A percentile compares a stretch with the other conserved stretches of the same genome.
Conservation (phyloP, 768 basidiomycete species). For the Dendrothele bispora region DNA sequence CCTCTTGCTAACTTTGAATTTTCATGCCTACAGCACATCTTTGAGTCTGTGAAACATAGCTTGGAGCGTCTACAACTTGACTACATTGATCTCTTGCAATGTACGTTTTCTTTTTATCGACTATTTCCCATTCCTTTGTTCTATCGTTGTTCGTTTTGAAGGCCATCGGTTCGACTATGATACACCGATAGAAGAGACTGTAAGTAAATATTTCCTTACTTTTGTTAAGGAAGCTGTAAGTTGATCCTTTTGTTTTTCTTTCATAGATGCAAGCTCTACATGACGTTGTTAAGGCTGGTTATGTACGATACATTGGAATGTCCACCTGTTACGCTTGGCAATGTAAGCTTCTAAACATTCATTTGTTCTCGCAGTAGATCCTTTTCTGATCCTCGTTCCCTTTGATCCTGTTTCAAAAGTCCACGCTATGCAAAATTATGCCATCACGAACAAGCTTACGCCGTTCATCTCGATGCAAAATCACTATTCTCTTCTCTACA, state of each 20-base stretch:
- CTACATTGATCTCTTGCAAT: conserved; percentile 56
- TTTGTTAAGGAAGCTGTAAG: too few relatives aligned
- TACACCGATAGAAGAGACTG: conserved; percentile 29
- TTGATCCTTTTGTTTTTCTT: too few relatives aligned
- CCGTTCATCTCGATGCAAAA: conserved; percentile 75
- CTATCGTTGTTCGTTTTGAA: neutral
- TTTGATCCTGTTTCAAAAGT: conserved; percentile 27
- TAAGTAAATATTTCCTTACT: too few relatives aligned
- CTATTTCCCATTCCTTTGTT: neutral
- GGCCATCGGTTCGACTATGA: conserved; percentile 32
- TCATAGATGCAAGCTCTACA: conserved; percentile 51
- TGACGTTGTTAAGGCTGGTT: conserved; percentile 49
- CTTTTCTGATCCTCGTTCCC: too few relatives aligned
- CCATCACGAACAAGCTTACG: conserved; percentile 54
- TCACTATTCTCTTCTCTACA: conserved; percentile 58
- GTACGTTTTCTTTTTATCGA: conserved; percentile 21
- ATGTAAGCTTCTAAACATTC: conserved; percentile 32
- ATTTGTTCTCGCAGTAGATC: too few relatives aligned
- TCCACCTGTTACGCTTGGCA: conserved; percentile 16
- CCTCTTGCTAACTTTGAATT: neutral
- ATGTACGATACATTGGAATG: conserved; percentile 47
- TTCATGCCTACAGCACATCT: conserved; percentile 40
- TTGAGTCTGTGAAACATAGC: conserved; percentile 41
- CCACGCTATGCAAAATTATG: conserved; percentile 62
- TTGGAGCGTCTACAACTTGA: conserved; percentile 52